Percentiles rank a stretch among this genome's conserved stretches.
Conservation (phyloP, 495 filamentous ascomycete genomes). For the Neurospora pannonica region DNA sequence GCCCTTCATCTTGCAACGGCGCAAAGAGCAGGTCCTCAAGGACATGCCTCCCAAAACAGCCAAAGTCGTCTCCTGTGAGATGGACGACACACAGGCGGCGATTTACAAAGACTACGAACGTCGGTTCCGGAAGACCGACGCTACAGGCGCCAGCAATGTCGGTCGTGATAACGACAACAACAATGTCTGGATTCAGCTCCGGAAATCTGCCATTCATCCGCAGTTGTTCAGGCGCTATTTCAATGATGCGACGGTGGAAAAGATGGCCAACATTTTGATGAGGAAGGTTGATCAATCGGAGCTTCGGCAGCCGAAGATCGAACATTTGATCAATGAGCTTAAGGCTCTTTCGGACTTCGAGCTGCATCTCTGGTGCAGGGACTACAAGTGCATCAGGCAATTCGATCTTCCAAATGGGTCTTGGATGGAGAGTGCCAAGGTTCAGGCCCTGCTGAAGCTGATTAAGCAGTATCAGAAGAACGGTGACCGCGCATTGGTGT, state of each 20-base stretch:
- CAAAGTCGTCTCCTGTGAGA: slow-evolving; percentile 66
- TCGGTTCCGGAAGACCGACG: slow-evolving; percentile 35
- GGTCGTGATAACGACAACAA: slow-evolving; percentile 37
- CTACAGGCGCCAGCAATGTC: slow-evolving; percentile 17
- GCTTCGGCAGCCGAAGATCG: slow-evolving; percentile 44
- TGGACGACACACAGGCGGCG: slow-evolving; percentile 56
- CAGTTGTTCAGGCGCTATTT: slow-evolving; percentile 77
- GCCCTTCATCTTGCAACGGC: slow-evolving; percentile 85
- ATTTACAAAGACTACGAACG: slow-evolving; percentile 54
- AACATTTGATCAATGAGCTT: slow-evolving; percentile 63
- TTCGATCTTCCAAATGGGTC: slow-evolving; percentile 63
- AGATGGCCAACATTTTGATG: slow-evolving; percentile 69
- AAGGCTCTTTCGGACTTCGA: slow-evolving; percentile 69
- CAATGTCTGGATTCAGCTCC: slow-evolving; percentile 83
- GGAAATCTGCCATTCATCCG: slow-evolving; percentile 88
- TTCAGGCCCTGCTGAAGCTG: slow-evolving; percentile 64
- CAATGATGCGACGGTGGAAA: slow-evolving; percentile 56
- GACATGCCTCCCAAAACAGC: slow-evolving; percentile 76
- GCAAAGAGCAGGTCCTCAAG: slow-evolving; percentile 89
- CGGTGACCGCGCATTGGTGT: slow-evolving; percentile 79
- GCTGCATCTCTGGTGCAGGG: slow-evolving; percentile 67
- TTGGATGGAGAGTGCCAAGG: slow-evolving; percentile 92
- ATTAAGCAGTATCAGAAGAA: slow-evolving; percentile 63
- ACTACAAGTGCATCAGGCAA: slow-evolving; percentile 58
- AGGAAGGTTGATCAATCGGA: slow-evolving; percentile 37